Evolutionary conservation across 805 yeast genomes (phyloP).

Genomic region (Pichia cabralensis): DNA sequence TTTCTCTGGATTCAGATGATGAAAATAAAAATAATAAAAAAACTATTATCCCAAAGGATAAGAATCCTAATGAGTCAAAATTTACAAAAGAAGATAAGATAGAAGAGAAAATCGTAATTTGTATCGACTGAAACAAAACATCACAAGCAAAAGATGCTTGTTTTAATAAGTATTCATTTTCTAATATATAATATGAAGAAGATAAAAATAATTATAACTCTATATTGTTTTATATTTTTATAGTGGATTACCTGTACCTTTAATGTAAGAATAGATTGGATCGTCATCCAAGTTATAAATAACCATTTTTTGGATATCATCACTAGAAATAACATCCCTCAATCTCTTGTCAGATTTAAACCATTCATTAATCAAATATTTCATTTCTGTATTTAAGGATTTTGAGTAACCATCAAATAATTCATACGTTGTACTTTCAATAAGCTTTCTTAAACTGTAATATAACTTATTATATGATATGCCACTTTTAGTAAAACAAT

Average conservation of each 20-base stretch:
- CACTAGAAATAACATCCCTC: constrained; percentile 43
- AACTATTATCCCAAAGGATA: too few species aligned
- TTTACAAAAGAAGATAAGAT: neutral
- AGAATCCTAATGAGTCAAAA: neutral
- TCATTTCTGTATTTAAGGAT: constrained; percentile 43
- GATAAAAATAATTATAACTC: too few species aligned
- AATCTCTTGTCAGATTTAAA: constrained; percentile 53
- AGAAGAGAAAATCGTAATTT: too few species aligned
- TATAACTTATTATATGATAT: constrained; percentile 56
- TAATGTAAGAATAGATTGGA: constrained; percentile 44
- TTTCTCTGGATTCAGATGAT: constrained; percentile 12
- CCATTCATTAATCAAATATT: constrained; percentile 57
- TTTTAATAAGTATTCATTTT: too few species aligned
- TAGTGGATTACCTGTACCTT: constrained; percentile 28
- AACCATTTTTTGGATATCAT: constrained; percentile 33
- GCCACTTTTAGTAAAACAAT: constrained; percentile 55
- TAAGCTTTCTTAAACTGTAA: constrained; percentile 49
- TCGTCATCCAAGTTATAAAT: constrained; percentile 44
- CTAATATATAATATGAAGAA: too few species aligned
- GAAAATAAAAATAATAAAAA: neutral
- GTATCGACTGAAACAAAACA: too few species aligned
- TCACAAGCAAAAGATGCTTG: too few species aligned
- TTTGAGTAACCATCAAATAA: constrained; percentile 35
- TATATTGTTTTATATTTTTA: too few species aligned
- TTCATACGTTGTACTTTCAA: constrained; percentile 50